Evolutionary conservation across 2,329 filamentous ascomycete species (phyloP).

Genomic region (Trichoderma brevicompactum): DNA sequence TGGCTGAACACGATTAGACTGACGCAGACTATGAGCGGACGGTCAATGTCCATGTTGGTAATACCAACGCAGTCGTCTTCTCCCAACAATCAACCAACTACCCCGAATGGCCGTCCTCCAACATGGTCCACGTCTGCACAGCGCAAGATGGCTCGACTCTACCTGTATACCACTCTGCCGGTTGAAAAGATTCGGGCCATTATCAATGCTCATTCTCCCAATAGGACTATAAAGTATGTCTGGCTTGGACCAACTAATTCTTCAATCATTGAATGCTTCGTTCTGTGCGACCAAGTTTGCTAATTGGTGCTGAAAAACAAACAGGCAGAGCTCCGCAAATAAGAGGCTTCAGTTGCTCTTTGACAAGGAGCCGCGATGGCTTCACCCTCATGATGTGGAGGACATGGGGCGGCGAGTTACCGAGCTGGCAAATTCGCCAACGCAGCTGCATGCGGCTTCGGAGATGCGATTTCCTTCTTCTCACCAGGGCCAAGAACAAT

Average conservation of each 20-base stretch:
- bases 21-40: constrained; percentile 12
- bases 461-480: background rate
- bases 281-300: no score
- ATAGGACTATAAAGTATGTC: constrained; percentile 53
- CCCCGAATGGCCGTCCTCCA: constrained; percentile 54
- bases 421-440: constrained; percentile 49
- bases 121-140: constrained; percentile 59
- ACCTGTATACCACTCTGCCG: constrained; percentile 59
- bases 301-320: background rate
- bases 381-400: constrained; percentile 55
- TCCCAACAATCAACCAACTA: constrained; percentile 33
- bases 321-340: constrained; percentile 60
- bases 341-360: constrained; percentile 61
- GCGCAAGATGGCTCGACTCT: constrained; percentile 59
- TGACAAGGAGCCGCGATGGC: constrained; percentile 63
- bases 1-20: background rate
- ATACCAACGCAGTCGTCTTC: constrained; percentile 16
- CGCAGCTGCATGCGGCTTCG: constrained; percentile 33
- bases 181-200: constrained; percentile 55
- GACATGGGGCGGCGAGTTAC: constrained; percentile 58
- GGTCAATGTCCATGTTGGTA: constrained; percentile 4
- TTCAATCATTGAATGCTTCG: background rate
- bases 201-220: constrained; percentile 48
- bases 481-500: background rate
- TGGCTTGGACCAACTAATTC: no score